Evolutionary conservation across 129 eudicot genomes (phyloP), one percentile per base, ranked within the genome.

Genomic region (Helianthus tuberosus): DNA sequence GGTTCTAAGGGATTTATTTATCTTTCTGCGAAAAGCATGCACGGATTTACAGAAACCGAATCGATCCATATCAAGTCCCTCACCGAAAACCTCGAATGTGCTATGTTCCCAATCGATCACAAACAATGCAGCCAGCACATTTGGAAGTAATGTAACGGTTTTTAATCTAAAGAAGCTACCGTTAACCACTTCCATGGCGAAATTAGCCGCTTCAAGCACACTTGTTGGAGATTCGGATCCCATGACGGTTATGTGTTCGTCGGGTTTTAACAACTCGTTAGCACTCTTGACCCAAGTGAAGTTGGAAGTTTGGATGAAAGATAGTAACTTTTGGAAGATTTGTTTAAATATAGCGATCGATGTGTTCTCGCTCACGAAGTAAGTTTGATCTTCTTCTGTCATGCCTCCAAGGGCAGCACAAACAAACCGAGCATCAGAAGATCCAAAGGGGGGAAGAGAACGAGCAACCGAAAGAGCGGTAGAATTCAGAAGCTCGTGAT

Each of bases 331-430:
- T 51, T 52, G 63, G 25, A 81, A 67, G 41, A 84, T 75, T 80
- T 90, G 94, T 71, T 85, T 75, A 49, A 83, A 88, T 72, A 91
- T 84, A 77, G 83, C 76, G 71, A 80, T 43, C 55, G 76, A 48
- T 71, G 97, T 84, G 79, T 71, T 74, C 60, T 76, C 80, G 16
- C 86, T 82, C 64, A 94, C 62, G 29, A 94, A 88, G 62, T 81
- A 68, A 66, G 73, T 74, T 55, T 66, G 73, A 50, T 89, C 90
- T 9, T 86, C 89, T 75, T 76, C 84, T 41, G 73, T 59, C 70
- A 74, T 73, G 70, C 90, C 96, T 79, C 97, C 97, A 82, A 94
- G 86, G 79, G 88, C 84, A 82, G 94, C 96, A 73, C 96, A 11
- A 14, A 94, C 59, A 71, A 88, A 88, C 48, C 68, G 87, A 29